Conservation (phyloP, 352 stramenopile species). For the Pythium vanterpoolii region DNA sequence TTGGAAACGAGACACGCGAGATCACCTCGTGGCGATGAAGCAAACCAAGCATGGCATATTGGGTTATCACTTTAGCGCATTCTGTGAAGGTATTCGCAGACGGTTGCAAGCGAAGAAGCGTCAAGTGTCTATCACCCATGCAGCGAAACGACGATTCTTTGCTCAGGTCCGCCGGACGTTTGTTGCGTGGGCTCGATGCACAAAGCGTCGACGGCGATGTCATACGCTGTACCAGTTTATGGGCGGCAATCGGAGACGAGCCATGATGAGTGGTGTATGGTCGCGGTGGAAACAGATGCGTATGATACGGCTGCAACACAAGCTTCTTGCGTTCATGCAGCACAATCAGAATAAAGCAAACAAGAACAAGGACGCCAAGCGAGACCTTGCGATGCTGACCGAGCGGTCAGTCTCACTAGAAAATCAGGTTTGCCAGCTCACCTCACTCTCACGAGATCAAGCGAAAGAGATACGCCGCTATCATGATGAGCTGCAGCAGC, state of each 20-base stretch:
- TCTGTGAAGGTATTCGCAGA: conserved; percentile 31
- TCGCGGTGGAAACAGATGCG: conserved; percentile 34
- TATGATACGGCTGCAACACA: conserved; percentile 15
- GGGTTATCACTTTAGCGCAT: conserved; percentile 46
- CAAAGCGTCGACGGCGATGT: conserved; percentile 21
- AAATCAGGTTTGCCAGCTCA: conserved; percentile 34
- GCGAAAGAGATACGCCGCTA: conserved; percentile 28
- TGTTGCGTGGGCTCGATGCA: conserved; percentile 20
- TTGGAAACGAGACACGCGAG: conserved; percentile 42
- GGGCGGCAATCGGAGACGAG: conserved; percentile 14
- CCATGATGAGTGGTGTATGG: conserved; percentile 32
- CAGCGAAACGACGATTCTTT: conserved; percentile 20
- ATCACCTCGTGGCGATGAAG: conserved; percentile 41
- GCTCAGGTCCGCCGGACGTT: conserved; percentile 22
- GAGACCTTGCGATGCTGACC: conserved; percentile 36
- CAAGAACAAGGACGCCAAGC: conserved; percentile 46
- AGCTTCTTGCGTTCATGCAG: conserved; percentile 18
- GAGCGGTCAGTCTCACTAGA: conserved; percentile 36
- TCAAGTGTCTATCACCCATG: conserved; percentile 5
- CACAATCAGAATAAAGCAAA: conserved; percentile 18
- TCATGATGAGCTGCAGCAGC: conserved; percentile 30
- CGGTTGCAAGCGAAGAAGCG: conserved; percentile 24
- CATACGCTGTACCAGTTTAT: conserved; percentile 23
- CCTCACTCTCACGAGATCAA: conserved; percentile 27
- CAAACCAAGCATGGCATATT: conserved; percentile 45